Percentiles rank a stretch among this genome's conserved stretches.
These are phyloP conservation scores for Garcia nutans DNA, from an alignment of 345 rosid species.

Conservation along the genomic window DNA sequence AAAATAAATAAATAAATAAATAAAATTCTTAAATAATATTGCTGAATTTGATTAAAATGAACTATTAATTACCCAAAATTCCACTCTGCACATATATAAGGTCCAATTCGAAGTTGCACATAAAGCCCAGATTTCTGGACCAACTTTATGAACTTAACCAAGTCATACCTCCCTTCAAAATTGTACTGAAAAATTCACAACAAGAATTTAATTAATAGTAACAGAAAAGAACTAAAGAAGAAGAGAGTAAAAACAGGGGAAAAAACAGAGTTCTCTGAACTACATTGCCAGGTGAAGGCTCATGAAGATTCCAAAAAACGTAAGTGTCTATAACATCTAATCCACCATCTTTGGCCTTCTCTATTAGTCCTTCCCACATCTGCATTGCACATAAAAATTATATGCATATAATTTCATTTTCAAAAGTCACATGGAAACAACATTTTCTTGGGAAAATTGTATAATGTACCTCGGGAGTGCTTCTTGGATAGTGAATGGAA, in stretches of 20 bases:
- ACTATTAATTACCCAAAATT: slow-evolving; percentile 22
- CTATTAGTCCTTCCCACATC: slow-evolving; percentile 35
- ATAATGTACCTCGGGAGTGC: slow-evolving; percentile 45
- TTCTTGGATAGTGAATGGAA: slow-evolving; percentile 77
- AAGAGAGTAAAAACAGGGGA: not conserved
- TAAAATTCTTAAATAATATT: not conserved
- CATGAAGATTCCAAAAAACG: slow-evolving; percentile 34
- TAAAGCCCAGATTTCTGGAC: slow-evolving; percentile 26
- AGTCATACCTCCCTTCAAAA: slow-evolving; percentile 31
- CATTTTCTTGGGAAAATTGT: slow-evolving; percentile 11
- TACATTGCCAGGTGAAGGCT: slow-evolving; percentile 35
- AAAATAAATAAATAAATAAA: not conserved
- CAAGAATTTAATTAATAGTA: not conserved
- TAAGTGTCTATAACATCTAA: slow-evolving; percentile 31
- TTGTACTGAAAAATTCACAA: slow-evolving; percentile 17
- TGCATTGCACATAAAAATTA: slow-evolving; percentile 11
- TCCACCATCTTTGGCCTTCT: slow-evolving; percentile 34
- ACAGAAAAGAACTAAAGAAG: not conserved
- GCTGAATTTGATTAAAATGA: not conserved
- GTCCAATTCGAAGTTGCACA: slow-evolving; percentile 30
- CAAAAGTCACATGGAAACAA: not conserved
- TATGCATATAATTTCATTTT: not conserved
- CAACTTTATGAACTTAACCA: slow-evolving; percentile 27
- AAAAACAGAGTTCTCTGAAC: not conserved
- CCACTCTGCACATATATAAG: slow-evolving; percentile 31